Base-by-base conservation (phyloP, 305 asterid species). In the Withania somnifera region DNA sequence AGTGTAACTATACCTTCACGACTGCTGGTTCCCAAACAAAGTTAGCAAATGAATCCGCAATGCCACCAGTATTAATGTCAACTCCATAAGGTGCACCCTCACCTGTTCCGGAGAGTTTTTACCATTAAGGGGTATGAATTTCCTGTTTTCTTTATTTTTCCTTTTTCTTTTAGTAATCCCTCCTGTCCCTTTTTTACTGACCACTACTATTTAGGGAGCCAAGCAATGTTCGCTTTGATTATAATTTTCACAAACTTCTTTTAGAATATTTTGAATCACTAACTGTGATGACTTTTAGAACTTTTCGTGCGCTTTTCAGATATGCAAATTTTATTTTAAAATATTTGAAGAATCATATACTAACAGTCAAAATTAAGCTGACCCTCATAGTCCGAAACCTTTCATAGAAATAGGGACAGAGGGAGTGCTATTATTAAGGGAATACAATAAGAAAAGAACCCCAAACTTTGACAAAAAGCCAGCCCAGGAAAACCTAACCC, bases 1-100 rank as follows among this genome's bases (percentile, higher is more conserved):
- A 75, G 9, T 42, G 52, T n/a, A 84, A 60, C 20, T 73, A 42
- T 86, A 93, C 98, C 98, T 96, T 91, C 83, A 91, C 95, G 2
- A 96, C 97, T 82, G 99, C 90, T 32, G 98, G 98, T 89, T 96
- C 99, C 98, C 98, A 96, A 79, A 96, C 98, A 71, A 93, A 94
- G 88, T 90, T 94, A 34, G 97, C 97, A 85, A 93, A 92, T 34
- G 98, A 92, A 88, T 96, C 98, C 5, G 98, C 89, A 73, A 96
- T 92, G 84, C 99, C 98, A 71, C 99, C 98, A 24, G 98, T 94
- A 86, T 94, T 91, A 78, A 96, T 93, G 85, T 94, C 99, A 28
- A 96, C 98, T 63, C 99, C 99, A 86, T 87, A 94, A 82, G 93
- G 91, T 58, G 97, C 95, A 84, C 98, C 99, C 85, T 93, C 98